Percentiles rank a stretch among this genome's conserved stretches.
phyloP scores from a whole-genome alignment of 257 asterid genomes.

The Perilla frutescens region DNA sequence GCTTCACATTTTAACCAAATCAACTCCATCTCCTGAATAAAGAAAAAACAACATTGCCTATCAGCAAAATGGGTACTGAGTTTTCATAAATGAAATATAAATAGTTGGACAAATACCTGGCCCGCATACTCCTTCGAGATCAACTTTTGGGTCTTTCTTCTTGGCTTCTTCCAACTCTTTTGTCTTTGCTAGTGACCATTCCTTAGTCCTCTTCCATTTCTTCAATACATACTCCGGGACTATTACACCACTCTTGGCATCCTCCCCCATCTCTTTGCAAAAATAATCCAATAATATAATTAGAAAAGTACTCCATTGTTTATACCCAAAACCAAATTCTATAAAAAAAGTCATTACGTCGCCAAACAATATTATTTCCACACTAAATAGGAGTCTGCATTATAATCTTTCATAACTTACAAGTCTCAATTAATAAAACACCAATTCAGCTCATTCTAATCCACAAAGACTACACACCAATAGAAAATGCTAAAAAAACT shows the following conservation, averaged over 20 bases:
- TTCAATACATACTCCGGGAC: conserved; percentile 64
- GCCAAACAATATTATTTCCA: neutral
- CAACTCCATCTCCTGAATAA: conserved; percentile 52
- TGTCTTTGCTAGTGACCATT: conserved; percentile 56
- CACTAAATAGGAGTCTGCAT: too few relatives aligned
- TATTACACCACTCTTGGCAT: conserved; percentile 31
- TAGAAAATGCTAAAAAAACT: too few relatives aligned
- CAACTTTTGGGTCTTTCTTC: conserved; percentile 51
- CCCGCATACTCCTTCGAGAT: conserved; percentile 53
- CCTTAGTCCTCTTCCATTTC: conserved; percentile 64
- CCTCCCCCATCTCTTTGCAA: conserved; percentile 45
- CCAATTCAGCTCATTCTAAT: too few relatives aligned
- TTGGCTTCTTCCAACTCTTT: conserved; percentile 47
- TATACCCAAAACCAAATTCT: neutral
- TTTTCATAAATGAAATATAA: neutral
- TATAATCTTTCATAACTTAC: neutral
- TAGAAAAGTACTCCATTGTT: neutral
- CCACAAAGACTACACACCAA: too few relatives aligned
- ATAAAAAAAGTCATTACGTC: neutral
- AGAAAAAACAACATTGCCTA: neutral
- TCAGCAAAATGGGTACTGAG: neutral
- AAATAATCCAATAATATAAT: neutral
- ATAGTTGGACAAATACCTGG: conserved; percentile 36
- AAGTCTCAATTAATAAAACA: too few relatives aligned
- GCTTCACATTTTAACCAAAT: conserved; percentile 63